phyloP scores from a whole-genome alignment of 805 yeast species.

The Saitoella complicata region DNA sequence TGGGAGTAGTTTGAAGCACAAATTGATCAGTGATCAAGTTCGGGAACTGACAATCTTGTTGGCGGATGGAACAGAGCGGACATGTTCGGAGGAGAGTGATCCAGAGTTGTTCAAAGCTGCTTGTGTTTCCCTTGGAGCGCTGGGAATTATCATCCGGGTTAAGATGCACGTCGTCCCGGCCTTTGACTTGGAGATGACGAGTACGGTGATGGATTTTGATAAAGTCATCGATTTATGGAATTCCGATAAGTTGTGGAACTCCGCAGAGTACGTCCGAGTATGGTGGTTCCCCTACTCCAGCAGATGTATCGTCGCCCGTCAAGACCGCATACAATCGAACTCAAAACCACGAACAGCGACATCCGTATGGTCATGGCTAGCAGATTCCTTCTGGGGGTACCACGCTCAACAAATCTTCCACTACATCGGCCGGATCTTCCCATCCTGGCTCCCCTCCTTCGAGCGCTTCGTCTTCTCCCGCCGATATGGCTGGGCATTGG shows the following conservation, averaged over 20 bases:
- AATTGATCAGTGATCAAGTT: constrained; percentile 72
- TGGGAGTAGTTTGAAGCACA: constrained; percentile 88
- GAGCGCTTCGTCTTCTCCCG: constrained; percentile 73
- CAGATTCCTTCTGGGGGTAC: too few relatives aligned
- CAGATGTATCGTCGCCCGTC: constrained; percentile 43
- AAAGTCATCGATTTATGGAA: constrained; percentile 39
- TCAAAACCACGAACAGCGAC: too few relatives aligned
- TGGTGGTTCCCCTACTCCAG: constrained; percentile 97
- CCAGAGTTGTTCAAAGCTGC: constrained; percentile 65
- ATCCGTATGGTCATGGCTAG: too few relatives aligned
- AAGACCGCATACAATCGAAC: too few relatives aligned
- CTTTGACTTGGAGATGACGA: constrained; percentile 63
- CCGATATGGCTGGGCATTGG: constrained; percentile 50
- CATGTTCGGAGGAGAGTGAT: constrained; percentile 49
- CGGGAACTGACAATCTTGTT: constrained; percentile 63
- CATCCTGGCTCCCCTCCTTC: constrained; percentile 65
- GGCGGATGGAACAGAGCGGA: constrained; percentile 56
- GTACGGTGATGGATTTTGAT: constrained; percentile 67
- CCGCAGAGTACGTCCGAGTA: constrained; percentile 76
- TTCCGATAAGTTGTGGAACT: constrained; percentile 73
- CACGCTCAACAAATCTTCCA: constrained; percentile 18
- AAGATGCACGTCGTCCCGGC: constrained; percentile 74
- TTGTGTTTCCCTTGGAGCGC: constrained; percentile 70
- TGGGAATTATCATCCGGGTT: constrained; percentile 76
- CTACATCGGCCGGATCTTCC: constrained; percentile 56